Conservation (phyloP, 2,329 filamentous ascomycete genomes). For the Penicillium sp. region DNA sequence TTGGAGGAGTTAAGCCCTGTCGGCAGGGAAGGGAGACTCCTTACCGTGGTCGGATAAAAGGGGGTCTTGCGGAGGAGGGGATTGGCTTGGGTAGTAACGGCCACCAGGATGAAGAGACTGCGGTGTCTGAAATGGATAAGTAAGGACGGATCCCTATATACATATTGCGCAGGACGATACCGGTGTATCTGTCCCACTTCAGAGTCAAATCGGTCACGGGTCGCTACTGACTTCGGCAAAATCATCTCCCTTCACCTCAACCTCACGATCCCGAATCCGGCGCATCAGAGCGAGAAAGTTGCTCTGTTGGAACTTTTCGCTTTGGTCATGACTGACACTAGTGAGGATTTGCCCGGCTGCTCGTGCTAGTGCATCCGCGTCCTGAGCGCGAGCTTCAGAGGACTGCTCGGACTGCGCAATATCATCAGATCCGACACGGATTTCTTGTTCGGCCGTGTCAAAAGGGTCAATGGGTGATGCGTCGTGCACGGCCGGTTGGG, state of each 20-base stretch:
- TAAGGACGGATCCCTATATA: slow-evolving; percentile 30
- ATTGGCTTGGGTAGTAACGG: slow-evolving; percentile 41
- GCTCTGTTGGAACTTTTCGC: slow-evolving; percentile 74
- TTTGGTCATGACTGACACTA: slow-evolving; percentile 66
- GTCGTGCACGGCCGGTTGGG: slow-evolving; percentile 15
- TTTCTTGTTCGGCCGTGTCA: slow-evolving; percentile 22
- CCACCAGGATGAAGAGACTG: slow-evolving; percentile 51
- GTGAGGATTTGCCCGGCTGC: slow-evolving; percentile 71
- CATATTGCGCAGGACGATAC: slow-evolving; percentile 34
- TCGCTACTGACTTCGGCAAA: slow-evolving; percentile 49
- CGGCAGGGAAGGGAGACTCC: slow-evolving; percentile 14
- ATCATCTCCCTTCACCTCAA: slow-evolving; percentile 68
- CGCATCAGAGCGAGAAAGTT: slow-evolving; percentile 77
- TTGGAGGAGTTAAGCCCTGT: slow-evolving; percentile 8
- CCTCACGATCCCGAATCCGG: slow-evolving; percentile 68
- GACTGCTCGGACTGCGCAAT: slow-evolving; percentile 39
- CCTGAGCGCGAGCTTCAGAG: slow-evolving; percentile 38
- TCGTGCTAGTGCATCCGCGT: slow-evolving; percentile 67
- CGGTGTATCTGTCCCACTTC: slow-evolving; percentile 37
- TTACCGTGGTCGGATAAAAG: slow-evolving; percentile 25
- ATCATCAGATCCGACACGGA: slow-evolving; percentile 46
- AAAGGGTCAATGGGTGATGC: slow-evolving; percentile 17
- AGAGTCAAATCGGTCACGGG: slow-evolving; percentile 39
- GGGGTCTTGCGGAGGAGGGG: slow-evolving; percentile 10
- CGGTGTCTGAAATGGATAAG: slow-evolving; percentile 38